Base-by-base conservation (phyloP, 768 basidiomycete genomes). In the Suillus discolor region DNA sequence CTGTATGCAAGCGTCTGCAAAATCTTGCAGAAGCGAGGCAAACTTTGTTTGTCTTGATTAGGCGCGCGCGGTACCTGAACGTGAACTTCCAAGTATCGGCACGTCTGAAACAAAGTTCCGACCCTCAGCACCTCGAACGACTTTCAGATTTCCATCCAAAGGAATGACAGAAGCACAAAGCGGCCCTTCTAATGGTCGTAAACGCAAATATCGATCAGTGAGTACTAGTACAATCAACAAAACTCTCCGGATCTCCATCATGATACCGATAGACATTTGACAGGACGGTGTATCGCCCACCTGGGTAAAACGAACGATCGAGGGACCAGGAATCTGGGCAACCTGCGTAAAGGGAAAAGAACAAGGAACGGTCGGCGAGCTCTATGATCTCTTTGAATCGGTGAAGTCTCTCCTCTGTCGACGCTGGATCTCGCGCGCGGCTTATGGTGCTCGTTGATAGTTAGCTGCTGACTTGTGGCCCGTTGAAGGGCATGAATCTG, bases 291-390 rank as follows among this genome's bases (percentile, higher is more conserved):
- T 71, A 38, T 85, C 86, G 3, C 83, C 87, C 20, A 82, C 88
- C 36, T 89, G 89, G 88, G 83, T 78, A 25, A 91, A 87, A 74
- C 79, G 84, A 51, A 76, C 80, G 31, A 84, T 94, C 65, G 90
- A 91, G 66, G 93, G 93, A 11, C 93, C 93, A 23, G 93, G 93
- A 20, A 79, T 95, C 23, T 95, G 93, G 93, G 90, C 87, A 12
- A 93, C 89, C 71, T 94, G 92, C 82, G 84, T 93, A 38, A 92
- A 90, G 74, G 93, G 93, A 23, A 94, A 89, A 69, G 94, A 95
- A 74, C 90, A 85, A 68, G 89, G 89, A 71, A 84, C 90, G 0
- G 85, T 92, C 5, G 87, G 89, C 44, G 93, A 95, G 72, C 75
- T 92, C 42, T 89, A 89, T 67, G 91, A 93, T 71, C 71, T 95